Evolutionary conservation across 140 eudicot genomes (phyloP).

Genomic region (Stevia rebaudiana): DNA sequence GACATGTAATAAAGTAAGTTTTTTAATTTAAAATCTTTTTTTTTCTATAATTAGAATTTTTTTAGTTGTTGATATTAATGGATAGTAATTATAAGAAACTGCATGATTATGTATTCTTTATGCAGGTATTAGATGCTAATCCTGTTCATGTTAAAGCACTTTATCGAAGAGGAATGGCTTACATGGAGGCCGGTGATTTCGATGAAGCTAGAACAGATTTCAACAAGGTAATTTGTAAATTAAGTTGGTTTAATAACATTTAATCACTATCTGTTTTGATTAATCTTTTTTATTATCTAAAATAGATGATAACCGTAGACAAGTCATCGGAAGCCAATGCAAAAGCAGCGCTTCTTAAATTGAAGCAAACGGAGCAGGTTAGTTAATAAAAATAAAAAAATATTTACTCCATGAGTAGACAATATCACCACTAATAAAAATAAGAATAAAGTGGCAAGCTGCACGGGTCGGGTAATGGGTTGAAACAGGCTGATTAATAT

Average conservation of each 20-base stretch:
- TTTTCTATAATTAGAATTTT: not conserved
- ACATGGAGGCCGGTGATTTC: slow-evolving; percentile 79
- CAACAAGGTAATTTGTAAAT: slow-evolving; percentile 48
- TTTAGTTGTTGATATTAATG: not conserved
- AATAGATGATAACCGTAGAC: slow-evolving; percentile 79
- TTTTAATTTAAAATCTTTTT: not conserved
- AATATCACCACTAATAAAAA: not conserved
- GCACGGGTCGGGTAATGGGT: not conserved
- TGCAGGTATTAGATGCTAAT: slow-evolving; percentile 80
- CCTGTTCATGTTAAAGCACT: slow-evolving; percentile 96
- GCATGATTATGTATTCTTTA: not conserved
- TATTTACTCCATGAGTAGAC: not conserved
- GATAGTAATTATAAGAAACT: not conserved
- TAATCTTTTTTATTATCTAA: slow-evolving; percentile 8
- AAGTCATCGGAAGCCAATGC: slow-evolving; percentile 84
- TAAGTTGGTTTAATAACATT: not conserved
- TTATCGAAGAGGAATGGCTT: slow-evolving; percentile 97
- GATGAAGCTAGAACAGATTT: slow-evolving; percentile 90
- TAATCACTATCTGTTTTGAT: slow-evolving; percentile 14
- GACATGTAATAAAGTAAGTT: slow-evolving; percentile 74
- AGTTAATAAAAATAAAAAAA: not conserved
- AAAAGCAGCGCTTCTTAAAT: slow-evolving; percentile 75
- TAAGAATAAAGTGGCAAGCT: not conserved
- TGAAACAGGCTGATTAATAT: not conserved
- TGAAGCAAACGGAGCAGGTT: slow-evolving; percentile 90